A percentile compares a stretch with the other conserved stretches of the same genome.
These are phyloP conservation scores for Exophiala xenobiotica DNA, from an alignment of 2,329 filamentous ascomycete genomes.

Conservation along the genomic window DNA sequence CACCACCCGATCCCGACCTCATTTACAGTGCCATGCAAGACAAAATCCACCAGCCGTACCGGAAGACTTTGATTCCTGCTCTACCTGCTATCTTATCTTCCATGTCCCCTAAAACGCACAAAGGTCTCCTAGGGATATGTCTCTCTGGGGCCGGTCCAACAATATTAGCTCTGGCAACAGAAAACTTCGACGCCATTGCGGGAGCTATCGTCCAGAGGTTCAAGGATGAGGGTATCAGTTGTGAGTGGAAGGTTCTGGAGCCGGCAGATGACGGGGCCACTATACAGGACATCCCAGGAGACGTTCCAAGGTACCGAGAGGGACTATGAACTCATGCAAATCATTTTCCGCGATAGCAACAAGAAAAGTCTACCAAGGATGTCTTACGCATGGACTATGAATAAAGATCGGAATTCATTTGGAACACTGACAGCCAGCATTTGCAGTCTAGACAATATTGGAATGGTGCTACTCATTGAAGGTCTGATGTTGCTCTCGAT, in stretches of 20 bases:
- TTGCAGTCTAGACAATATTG: conserved; percentile 28
- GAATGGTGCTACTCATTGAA: conserved; percentile 27
- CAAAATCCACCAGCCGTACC: conserved; percentile 95
- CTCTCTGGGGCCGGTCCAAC: conserved; percentile 93
- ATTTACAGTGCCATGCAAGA: conserved; percentile 99
- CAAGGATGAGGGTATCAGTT: conserved; percentile 62
- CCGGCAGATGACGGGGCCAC: conserved; percentile 67
- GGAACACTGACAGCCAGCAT: conserved; percentile 17
- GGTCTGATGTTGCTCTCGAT: conserved; percentile 20
- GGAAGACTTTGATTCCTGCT: conserved; percentile 85
- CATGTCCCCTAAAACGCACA: conserved; percentile 82
- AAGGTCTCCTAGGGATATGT: conserved; percentile 89
- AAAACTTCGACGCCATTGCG: conserved; percentile 86
- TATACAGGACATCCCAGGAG: conserved; percentile 32
- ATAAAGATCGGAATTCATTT: neutral
- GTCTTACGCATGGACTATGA: neutral
- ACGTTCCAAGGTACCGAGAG: conserved; percentile 16
- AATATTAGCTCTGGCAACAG: conserved; percentile 86
- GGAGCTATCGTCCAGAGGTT: conserved; percentile 74
- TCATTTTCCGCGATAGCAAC: too few relatives aligned
- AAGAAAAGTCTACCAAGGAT: neutral
- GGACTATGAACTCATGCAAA: too few relatives aligned
- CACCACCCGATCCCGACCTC: conserved; percentile 85
- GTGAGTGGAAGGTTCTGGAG: conserved; percentile 83
- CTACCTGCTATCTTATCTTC: conserved; percentile 86